Conservation (phyloP, 148 eudicot species). For the Vaccinium darrowii region DNA sequence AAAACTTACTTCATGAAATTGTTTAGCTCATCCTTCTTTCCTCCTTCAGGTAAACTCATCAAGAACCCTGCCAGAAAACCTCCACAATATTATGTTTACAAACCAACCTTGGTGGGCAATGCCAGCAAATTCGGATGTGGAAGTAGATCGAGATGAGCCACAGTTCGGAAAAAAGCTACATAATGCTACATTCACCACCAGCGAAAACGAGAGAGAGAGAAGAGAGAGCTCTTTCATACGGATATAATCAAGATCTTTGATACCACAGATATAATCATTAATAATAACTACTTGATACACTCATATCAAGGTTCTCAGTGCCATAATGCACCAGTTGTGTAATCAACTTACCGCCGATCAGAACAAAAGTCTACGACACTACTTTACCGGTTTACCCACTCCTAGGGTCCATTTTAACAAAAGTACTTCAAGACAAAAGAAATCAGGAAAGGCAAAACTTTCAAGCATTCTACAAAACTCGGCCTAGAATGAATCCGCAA, state of each 20-base stretch:
- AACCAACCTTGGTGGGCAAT: background rate
- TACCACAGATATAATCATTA: background rate
- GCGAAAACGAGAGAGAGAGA: background rate
- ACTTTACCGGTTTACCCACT: slow-evolving; percentile 5
- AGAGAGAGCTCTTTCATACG: background rate
- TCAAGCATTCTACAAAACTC: slow-evolving; percentile 33
- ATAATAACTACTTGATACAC: background rate
- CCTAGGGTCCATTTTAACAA: slow-evolving; percentile 14
- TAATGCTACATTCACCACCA: background rate
- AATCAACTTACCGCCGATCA: slow-evolving; percentile 9
- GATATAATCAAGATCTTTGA: background rate
- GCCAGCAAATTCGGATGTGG: background rate
- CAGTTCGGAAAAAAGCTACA: background rate
- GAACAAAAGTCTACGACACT: slow-evolving; percentile 29
- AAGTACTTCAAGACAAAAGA: slow-evolving; percentile 20
- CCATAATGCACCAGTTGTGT: slow-evolving; percentile 1
- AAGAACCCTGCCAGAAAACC: background rate
- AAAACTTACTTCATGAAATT: slow-evolving; percentile 40
- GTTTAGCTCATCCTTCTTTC: slow-evolving; percentile 42
- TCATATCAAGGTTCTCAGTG: background rate
- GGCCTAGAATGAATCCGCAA: background rate
- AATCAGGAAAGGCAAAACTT: slow-evolving; percentile 12
- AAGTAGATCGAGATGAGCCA: background rate
- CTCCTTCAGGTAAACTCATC: slow-evolving; percentile 50
- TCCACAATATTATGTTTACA: background rate